Evolutionary conservation across 2,329 filamentous ascomycete genomes (phyloP), one percentile per base, ranked within the genome.

Genomic region (Fusarium metavorans): DNA sequence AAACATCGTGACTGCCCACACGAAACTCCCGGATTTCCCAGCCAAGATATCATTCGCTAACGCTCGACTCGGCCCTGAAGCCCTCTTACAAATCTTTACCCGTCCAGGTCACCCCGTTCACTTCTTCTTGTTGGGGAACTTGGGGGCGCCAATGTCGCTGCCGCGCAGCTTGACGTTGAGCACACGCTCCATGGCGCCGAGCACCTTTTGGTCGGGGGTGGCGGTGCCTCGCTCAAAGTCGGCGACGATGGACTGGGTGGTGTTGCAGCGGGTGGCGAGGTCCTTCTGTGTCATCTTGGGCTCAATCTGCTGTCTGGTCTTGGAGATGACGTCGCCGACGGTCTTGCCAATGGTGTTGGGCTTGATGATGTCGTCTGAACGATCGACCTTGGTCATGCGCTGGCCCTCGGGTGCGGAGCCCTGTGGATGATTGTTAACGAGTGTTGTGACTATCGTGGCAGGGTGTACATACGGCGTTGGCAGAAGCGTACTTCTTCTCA

Each of bases 201-300:
- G 87, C 64, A 97, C 87, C 88, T 95, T 95, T 85, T 97, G 95
- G 86, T 97, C 95, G 67, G 93, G 95, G 54, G 89, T 80, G 67
- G 92, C 95, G 78, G 87, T 90, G 78, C 93, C 95, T 76, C 92
- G 90, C 91, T 98, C 96, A 81, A 97, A 95, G 79, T 95, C 92
- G 81, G 93, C 93, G 74, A 98, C 89, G 77, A 97, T 87, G 75
- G 91, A 89, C 62, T 92, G 91, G 48, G 94, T 96, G 71, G 93
- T 95, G 88, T 97, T 97, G 88, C 94, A 95, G 86, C 95, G 95
- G 76, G 93, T 95, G 71, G 95, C 96, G 45, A 92, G 87, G 76
- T 92, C 90, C 85, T 97, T 97, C 86, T 98, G 97, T 67, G 95
- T 97, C 94, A 98, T 96, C 87, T 97, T 97, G 85, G 95, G 95